Base-by-base conservation (phyloP, 352 stramenopile species). In the Globisporangium viniferum region DNA sequence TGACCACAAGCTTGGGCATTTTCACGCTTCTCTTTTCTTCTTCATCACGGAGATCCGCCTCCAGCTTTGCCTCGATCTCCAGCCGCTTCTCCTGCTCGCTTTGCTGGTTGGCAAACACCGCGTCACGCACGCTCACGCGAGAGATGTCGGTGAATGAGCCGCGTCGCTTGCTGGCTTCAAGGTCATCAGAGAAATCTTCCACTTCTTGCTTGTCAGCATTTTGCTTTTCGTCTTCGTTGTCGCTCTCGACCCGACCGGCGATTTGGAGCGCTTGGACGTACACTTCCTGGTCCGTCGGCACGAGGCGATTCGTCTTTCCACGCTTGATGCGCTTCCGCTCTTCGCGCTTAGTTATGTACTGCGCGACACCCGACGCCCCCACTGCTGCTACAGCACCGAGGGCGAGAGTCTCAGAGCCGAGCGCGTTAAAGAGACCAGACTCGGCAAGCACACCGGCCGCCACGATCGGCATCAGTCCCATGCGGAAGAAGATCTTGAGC, bases 401-500 rank as follows among this genome's bases (percentile, higher is more conserved):
- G 9, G 77, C 75, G 35, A 91, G 67, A 0, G 78, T 75, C 56
- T 88, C 81, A 0, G 75, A 74, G 22, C 77, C 76, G 5, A 92
- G 62, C 1, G 80, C 76, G 8, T 69, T 83, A 24, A 93, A 89
- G 36, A 93, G 68, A 2, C 83, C 81, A 0, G 82, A 74, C 36
- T 86, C 78, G 2, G 74, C 76, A 0, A 93, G 59, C 7, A 93
- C 68, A 10, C 77, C 77, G 2, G 79, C 74, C 5, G 81, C 84
- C 5, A 93, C 56, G 18, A 90, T 81, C 7, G 82, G 82, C 78
- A 93, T 84, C 14, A 93, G 60, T 0, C 81, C 84, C 78, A 91
- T 88, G 18, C 81, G 76, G 68, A 91, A 84, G 62, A 91, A 86
- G 56, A 91, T 76, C 72, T 88, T 90, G 51, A 91, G 60, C 15